Percentiles rank a stretch among this genome's conserved stretches.
These are phyloP conservation scores for Lathyrus tuberosus DNA, from an alignment of 306 rosid genomes.

Conservation along the genomic window DNA sequence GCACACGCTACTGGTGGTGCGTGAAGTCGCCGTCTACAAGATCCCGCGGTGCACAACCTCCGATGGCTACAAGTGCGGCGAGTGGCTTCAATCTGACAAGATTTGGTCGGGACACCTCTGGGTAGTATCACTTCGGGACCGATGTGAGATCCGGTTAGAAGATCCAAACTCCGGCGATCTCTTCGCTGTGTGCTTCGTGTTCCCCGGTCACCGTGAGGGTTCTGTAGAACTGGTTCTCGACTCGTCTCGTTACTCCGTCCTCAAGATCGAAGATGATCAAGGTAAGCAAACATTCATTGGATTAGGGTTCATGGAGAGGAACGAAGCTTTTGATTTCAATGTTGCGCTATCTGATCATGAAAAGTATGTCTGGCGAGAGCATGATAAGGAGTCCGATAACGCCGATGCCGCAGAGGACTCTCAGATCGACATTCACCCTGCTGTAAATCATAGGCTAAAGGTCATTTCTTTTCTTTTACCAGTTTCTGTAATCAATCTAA, in stretches of 20 bases:
- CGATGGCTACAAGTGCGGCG: slow-evolving; percentile 98
- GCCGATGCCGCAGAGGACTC: no score
- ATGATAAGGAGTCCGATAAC: no score
- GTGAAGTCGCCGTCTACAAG: no score
- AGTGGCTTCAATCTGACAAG: slow-evolving; percentile 98
- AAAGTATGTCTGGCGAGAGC: slow-evolving; percentile 79
- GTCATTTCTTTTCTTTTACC: no score
- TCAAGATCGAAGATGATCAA: slow-evolving; percentile 92
- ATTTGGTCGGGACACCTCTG: slow-evolving; percentile 97
- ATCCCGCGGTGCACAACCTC: slow-evolving; percentile 89
- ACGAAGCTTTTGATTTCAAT: slow-evolving; percentile 97
- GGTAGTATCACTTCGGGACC: slow-evolving; percentile 82
- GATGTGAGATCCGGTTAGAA: slow-evolving; percentile 98
- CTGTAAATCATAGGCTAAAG: no score
- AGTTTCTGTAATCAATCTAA: no score
- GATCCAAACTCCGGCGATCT: slow-evolving; percentile 89
- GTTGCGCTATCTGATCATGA: slow-evolving; percentile 98
- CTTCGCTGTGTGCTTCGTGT: slow-evolving; percentile 90
- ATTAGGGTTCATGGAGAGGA: slow-evolving; percentile 84
- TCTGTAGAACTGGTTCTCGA: slow-evolving; percentile 92
- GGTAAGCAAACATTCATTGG: slow-evolving; percentile 97
- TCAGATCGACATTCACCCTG: no score
- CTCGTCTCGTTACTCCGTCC: slow-evolving; percentile 93
- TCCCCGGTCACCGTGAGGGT: slow-evolving; percentile 84
- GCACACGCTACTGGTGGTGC: no score